Conservation (phyloP, 352 stramenopile species). For the Elongisporangium undulatum region DNA sequence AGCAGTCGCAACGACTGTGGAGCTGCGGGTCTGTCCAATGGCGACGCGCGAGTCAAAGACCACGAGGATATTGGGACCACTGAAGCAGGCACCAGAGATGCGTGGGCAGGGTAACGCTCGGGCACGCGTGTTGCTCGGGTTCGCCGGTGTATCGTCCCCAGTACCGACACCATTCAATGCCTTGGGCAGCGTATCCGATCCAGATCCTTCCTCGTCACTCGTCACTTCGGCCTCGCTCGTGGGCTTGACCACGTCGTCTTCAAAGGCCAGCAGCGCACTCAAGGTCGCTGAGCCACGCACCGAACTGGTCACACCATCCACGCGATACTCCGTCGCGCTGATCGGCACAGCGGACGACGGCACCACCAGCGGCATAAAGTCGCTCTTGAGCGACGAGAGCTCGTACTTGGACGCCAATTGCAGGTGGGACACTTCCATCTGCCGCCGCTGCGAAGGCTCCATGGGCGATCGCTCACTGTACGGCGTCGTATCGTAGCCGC, state of each 20-base stretch:
- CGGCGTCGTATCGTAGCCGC: slow-evolving; percentile 43
- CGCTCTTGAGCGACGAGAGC: slow-evolving; percentile 57
- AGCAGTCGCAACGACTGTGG: slow-evolving; percentile 29
- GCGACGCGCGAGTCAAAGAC: slow-evolving; percentile 82
- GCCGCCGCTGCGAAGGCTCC: slow-evolving; percentile 7
- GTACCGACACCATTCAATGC: background rate
- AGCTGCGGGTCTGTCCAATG: slow-evolving; percentile 63
- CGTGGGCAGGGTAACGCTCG: slow-evolving; percentile 63
- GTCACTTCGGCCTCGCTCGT: background rate
- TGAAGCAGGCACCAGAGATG: slow-evolving; percentile 78
- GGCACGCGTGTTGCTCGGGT: slow-evolving; percentile 4
- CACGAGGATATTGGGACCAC: slow-evolving; percentile 79
- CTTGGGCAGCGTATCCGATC: background rate
- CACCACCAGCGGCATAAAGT: slow-evolving; percentile 70
- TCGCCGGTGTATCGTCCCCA: slow-evolving; percentile 1
- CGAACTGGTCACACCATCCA: slow-evolving; percentile 39
- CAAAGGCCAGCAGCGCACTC: slow-evolving; percentile 52
- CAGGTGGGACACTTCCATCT: slow-evolving; percentile 27
- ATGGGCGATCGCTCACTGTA: slow-evolving; percentile 13
- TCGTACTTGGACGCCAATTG: slow-evolving; percentile 57
- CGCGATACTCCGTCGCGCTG: slow-evolving; percentile 55
- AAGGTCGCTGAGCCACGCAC: slow-evolving; percentile 6
- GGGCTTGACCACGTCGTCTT: slow-evolving; percentile 66
- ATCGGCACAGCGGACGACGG: slow-evolving; percentile 56
- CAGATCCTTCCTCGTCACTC: slow-evolving; percentile 11